Conservation (phyloP, 2,329 filamentous ascomycete species). For the Cytospora piceicola region DNA sequence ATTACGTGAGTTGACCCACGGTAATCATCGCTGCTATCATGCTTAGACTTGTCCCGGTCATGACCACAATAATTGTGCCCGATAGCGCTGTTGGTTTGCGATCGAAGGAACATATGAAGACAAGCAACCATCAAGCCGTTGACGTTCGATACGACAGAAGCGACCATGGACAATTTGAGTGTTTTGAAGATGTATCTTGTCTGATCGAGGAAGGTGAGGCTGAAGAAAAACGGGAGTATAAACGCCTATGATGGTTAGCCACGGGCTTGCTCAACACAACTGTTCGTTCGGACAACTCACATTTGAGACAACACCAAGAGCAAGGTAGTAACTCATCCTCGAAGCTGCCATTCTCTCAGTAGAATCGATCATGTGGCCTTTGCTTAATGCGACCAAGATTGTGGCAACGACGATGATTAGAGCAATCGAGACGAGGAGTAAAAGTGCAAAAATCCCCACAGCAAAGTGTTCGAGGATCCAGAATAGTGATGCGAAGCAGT, state of each 20-base stretch:
- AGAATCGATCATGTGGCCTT: constrained; percentile 57
- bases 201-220: constrained; percentile 52
- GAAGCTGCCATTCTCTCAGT: constrained; percentile 67
- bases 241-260: constrained; percentile 48
- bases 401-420: constrained; percentile 55
- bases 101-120: constrained; percentile 69
- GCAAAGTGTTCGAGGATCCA: constrained; percentile 68
- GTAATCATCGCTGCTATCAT: constrained; percentile 38
- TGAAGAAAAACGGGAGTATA: constrained; percentile 67
- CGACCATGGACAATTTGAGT: constrained; percentile 62
- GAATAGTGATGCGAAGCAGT: constrained; percentile 69
- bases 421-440: constrained; percentile 54
- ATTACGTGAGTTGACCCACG: constrained; percentile 39
- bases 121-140: constrained; percentile 68
- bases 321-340: constrained; percentile 70
- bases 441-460: constrained; percentile 57
- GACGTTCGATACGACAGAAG: constrained; percentile 67
- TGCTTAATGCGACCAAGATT: constrained; percentile 62
- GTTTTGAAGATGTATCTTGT: constrained; percentile 44
- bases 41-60: constrained; percentile 49
- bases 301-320: constrained; percentile 59
- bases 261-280: background rate
- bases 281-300: constrained; percentile 46
- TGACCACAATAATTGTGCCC: constrained; percentile 50
- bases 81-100: constrained; percentile 62